Percentiles rank a stretch among this genome's conserved stretches.
Evolutionary conservation across 2,329 filamentous ascomycete species (phyloP).

Genomic region (Cytospora paraplurivora): DNA sequence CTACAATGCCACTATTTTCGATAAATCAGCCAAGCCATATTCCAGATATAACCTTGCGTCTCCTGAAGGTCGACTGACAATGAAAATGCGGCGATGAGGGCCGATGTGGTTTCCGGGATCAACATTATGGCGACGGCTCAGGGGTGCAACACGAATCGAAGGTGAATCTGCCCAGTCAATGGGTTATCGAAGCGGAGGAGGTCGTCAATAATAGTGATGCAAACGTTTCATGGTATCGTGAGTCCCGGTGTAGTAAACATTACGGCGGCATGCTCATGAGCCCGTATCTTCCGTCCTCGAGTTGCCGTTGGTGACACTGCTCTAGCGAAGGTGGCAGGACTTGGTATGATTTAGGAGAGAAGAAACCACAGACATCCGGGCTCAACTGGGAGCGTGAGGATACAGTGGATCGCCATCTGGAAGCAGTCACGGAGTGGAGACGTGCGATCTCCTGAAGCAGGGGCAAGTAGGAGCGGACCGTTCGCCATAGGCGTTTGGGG

Average conservation of each 20-base stretch:
- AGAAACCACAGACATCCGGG: neutral
- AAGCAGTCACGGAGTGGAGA: slow-evolving; percentile 20
- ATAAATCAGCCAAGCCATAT: slow-evolving; percentile 22
- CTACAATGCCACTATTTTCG: slow-evolving; percentile 51
- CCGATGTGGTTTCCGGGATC: slow-evolving; percentile 47
- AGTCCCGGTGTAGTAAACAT: slow-evolving; percentile 28
- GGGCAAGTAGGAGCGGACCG: slow-evolving; percentile 17
- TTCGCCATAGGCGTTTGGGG: slow-evolving; percentile 15
- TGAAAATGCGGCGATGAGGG: slow-evolving; percentile 55
- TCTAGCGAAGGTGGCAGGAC: neutral
- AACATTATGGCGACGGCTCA: slow-evolving; percentile 46
- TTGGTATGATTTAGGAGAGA: neutral
- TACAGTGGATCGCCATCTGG: slow-evolving; percentile 5
- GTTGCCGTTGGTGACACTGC: slow-evolving; percentile 7
- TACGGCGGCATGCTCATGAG: slow-evolving; percentile 32
- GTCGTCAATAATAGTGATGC: slow-evolving; percentile 36
- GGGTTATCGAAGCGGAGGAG: slow-evolving; percentile 41
- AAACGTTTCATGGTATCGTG: slow-evolving; percentile 34
- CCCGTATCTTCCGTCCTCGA: slow-evolving; percentile 10
- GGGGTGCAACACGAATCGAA: slow-evolving; percentile 36
- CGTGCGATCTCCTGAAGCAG: slow-evolving; percentile 17
- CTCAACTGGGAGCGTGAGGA: slow-evolving; percentile 12
- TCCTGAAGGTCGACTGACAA: slow-evolving; percentile 47
- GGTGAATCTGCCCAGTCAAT: slow-evolving; percentile 49
- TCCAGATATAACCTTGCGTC: neutral